Evolutionary conservation across 768 basidiomycete species (phyloP).

Genomic region (Suillus decipiens): DNA sequence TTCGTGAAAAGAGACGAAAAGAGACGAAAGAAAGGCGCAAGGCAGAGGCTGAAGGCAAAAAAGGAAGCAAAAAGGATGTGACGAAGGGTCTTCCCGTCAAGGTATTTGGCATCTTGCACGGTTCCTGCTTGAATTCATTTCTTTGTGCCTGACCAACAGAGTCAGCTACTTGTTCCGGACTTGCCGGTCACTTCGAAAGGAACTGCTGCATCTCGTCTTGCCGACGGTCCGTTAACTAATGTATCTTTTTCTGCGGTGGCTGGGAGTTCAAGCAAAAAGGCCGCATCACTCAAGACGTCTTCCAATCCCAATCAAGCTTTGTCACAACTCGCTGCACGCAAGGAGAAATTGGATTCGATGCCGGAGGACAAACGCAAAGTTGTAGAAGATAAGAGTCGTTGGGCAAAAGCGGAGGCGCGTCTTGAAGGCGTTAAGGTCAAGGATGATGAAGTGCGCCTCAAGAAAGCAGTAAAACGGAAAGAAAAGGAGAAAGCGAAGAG

Average conservation of each 20-base stretch:
- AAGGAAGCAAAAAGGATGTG: constrained; percentile 44
- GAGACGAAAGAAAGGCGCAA: constrained; percentile 83
- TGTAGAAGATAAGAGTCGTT: constrained; percentile 56
- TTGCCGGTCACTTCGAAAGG: constrained; percentile 20
- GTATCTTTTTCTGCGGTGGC: constrained; percentile 70
- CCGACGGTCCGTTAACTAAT: constrained; percentile 50
- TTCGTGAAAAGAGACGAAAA: constrained; percentile 84
- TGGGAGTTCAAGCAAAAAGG: constrained; percentile 52
- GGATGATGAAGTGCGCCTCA: constrained; percentile 82
- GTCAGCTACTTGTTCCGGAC: constrained; percentile 74
- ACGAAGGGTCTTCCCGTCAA: constrained; percentile 13
- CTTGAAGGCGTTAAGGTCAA: constrained; percentile 90
- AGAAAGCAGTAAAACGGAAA: constrained; percentile 91
- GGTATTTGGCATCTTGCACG: constrained; percentile 35
- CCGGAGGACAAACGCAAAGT: constrained; percentile 83
- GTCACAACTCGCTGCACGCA: constrained; percentile 71
- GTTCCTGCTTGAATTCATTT: not conserved
- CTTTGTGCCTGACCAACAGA: constrained; percentile 37
- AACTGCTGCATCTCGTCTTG: constrained; percentile 19
- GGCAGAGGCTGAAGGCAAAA: constrained; percentile 59
- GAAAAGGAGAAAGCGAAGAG: constrained; percentile 89
- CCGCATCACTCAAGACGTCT: constrained; percentile 60
- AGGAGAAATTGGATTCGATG: constrained; percentile 73
- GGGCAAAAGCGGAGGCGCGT: constrained; percentile 87
- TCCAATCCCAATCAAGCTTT: constrained; percentile 57